phyloP scores from a whole-genome alignment of 768 basidiomycete species.

The Dacryopinax primogenitus region DNA sequence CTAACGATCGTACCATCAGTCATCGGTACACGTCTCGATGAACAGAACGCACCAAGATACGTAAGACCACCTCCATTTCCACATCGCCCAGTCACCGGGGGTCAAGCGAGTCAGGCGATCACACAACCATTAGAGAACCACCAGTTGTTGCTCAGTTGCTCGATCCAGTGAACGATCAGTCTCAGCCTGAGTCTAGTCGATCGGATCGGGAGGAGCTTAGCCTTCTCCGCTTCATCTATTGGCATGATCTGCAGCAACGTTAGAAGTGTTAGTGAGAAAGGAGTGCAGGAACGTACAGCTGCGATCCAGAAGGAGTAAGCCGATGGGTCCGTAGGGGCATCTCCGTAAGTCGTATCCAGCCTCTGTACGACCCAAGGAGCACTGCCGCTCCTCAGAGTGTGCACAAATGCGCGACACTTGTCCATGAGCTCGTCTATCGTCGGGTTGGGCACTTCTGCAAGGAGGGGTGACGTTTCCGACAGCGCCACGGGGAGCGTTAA shows the following conservation, averaged over 20 bases:
- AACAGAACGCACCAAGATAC: not conserved
- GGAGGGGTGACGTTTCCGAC: not conserved
- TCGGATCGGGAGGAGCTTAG: conserved; percentile 71
- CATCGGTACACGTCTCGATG: not conserved
- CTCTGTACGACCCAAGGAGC: conserved; percentile 92
- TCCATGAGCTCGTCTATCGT: conserved; percentile 46
- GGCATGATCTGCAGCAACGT: conserved; percentile 45
- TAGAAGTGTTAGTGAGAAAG: not conserved
- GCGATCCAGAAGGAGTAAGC: conserved; percentile 86
- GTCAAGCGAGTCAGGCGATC: not conserved
- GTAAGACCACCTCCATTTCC: not conserved
- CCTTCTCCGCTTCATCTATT: conserved; percentile 81
- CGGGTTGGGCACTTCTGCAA: conserved; percentile 19
- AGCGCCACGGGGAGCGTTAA: conserved; percentile 3
- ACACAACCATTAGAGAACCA: conserved; percentile 26
- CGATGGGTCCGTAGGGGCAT: conserved; percentile 57
- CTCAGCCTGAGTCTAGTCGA: conserved; percentile 64
- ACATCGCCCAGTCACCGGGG: not conserved
- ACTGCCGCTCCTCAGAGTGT: conserved; percentile 49
- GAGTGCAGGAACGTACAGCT: conserved; percentile 32
- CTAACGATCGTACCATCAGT: not conserved
- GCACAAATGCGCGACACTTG: conserved; percentile 48
- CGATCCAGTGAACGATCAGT: conserved; percentile 90
- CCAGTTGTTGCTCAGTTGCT: conserved; percentile 52
- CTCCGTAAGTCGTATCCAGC: conserved; percentile 63